Conservation (phyloP, 176 grass and related monocot species). For the Oryza nivara region DNA sequence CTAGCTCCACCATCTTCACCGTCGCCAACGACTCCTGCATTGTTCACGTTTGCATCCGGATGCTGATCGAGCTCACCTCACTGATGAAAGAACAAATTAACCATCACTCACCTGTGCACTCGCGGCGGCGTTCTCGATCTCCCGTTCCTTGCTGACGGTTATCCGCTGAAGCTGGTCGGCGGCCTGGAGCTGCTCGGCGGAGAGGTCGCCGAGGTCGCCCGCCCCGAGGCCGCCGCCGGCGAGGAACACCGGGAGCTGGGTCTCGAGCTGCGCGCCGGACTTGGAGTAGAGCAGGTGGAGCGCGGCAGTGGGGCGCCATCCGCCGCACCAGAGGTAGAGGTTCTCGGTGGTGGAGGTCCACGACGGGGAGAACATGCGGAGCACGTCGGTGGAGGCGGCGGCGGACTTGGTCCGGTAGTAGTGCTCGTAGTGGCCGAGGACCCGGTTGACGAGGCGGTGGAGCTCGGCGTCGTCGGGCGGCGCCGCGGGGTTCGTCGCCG, state of each 20-base stretch:
- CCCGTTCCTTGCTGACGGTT: conserved; percentile 55
- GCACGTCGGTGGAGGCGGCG: conserved; percentile 45
- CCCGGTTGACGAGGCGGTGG: conserved; percentile 42
- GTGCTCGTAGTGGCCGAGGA: conserved; percentile 71
- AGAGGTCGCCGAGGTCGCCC: conserved; percentile 48
- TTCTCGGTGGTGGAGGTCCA: conserved; percentile 83
- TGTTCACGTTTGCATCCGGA: not conserved
- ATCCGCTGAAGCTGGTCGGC: conserved; percentile 56
- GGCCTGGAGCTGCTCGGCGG: conserved; percentile 42
- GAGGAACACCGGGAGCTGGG: conserved; percentile 42
- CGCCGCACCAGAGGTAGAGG: conserved; percentile 79
- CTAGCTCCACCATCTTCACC: conserved; percentile 59
- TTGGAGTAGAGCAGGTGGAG: conserved; percentile 83
- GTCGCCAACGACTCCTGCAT: conserved; percentile 60
- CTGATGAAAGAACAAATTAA: no score
- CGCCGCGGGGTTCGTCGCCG: not conserved
- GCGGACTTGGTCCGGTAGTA: conserved; percentile 67
- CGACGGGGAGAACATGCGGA: conserved; percentile 64
- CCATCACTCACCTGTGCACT: conserved; percentile 32
- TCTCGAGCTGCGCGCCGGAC: conserved; percentile 65
- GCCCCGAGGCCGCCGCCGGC: not conserved
- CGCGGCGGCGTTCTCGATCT: conserved; percentile 57
- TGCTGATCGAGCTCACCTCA: not conserved
- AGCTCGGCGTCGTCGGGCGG: conserved; percentile 8
- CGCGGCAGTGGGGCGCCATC: conserved; percentile 70